Conservation (phyloP, 495 filamentous ascomycete species). For the Annulohypoxylon nitens region DNA sequence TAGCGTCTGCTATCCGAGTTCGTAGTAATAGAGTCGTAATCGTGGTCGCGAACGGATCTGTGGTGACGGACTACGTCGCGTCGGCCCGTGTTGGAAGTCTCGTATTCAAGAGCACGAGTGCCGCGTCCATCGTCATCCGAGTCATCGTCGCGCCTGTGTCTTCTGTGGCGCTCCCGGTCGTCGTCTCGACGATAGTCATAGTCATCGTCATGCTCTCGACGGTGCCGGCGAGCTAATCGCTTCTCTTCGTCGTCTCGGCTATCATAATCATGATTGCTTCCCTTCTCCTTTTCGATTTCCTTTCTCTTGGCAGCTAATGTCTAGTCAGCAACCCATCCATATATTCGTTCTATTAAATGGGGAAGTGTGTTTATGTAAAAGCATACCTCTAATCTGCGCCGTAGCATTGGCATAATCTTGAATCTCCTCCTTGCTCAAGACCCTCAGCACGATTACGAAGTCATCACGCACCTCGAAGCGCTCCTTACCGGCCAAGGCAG, state of each 20-base stretch:
- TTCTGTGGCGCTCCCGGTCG: conserved; percentile 36
- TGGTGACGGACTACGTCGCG: conserved; percentile 23
- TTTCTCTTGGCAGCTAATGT: conserved; percentile 54
- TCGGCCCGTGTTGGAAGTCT: conserved; percentile 16
- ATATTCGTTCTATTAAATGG: not conserved
- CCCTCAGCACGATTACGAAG: conserved; percentile 86
- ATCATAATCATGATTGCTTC: conserved; percentile 39
- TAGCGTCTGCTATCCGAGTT: conserved; percentile 42
- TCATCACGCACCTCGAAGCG: conserved; percentile 84
- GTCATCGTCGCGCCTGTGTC: conserved; percentile 41
- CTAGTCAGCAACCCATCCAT: conserved; percentile 5
- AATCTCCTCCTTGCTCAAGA: conserved; percentile 84
- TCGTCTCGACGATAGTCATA: conserved; percentile 47
- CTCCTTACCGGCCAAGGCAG: conserved; percentile 81
- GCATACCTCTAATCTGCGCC: conserved; percentile 78
- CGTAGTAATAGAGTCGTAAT: conserved; percentile 40
- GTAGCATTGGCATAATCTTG: conserved; percentile 82
- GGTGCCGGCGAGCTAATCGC: conserved; percentile 47
- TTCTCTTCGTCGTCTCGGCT: conserved; percentile 49
- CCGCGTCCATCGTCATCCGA: conserved; percentile 41
- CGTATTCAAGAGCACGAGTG: conserved; percentile 45
- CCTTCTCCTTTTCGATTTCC: conserved; percentile 53
- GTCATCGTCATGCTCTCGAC: conserved; percentile 53
- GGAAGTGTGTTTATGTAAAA: not conserved
- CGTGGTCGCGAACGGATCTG: conserved; percentile 29